Evolutionary conservation across 108 stramenopile genomes (phyloP).

Genomic region (Skeletonema potamos): DNA sequence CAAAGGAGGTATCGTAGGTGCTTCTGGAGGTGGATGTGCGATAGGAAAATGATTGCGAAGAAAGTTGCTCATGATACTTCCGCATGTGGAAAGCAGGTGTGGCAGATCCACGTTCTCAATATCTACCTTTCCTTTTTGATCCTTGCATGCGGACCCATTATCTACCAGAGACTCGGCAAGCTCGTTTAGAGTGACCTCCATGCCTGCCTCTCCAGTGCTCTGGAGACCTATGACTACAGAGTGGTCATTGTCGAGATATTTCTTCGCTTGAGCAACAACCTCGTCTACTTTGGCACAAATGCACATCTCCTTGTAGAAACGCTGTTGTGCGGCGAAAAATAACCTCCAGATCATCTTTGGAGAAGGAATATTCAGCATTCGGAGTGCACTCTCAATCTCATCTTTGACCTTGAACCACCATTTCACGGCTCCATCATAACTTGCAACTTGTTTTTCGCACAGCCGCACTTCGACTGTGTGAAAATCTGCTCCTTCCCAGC

Average conservation of each 20-base stretch:
- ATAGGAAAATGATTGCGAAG: constrained; percentile 56
- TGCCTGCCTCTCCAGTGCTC: constrained; percentile 76
- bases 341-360: constrained; percentile 43
- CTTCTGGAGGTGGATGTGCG: constrained; percentile 36
- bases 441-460: constrained; percentile 30
- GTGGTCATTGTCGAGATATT: constrained; percentile 50
- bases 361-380: constrained; percentile 31
- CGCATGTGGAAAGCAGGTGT: constrained; percentile 42
- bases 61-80: constrained; percentile 43
- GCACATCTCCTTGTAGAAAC: constrained; percentile 78
- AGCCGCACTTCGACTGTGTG: constrained; percentile 55
- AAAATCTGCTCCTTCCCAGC: constrained; percentile 80
- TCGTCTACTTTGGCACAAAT: constrained; percentile 75
- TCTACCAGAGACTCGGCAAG: constrained; percentile 23
- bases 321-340: constrained; percentile 24
- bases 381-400: constrained; percentile 39
- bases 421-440: constrained; percentile 58
- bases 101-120: constrained; percentile 34
- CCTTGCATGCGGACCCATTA: not conserved
- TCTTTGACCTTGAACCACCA: constrained; percentile 61
- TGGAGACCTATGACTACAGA: constrained; percentile 82
- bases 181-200: constrained; percentile 48
- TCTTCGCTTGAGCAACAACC: constrained; percentile 50
- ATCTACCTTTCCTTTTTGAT: constrained; percentile 17
- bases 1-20: constrained; percentile 36